Evolutionary conservation across 805 yeast genomes (phyloP).

Genomic region (Grigorovia jiainica): DNA sequence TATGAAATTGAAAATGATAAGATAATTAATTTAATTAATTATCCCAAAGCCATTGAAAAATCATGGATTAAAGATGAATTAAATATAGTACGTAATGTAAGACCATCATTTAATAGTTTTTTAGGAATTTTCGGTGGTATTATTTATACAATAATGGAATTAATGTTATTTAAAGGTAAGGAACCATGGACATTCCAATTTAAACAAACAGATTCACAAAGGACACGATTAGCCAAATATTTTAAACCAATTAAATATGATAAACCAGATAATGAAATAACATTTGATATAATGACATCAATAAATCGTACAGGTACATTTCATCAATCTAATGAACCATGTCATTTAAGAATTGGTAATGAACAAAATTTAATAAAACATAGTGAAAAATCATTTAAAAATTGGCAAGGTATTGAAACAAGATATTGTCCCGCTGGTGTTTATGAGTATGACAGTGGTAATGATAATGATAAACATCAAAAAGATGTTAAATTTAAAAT

Average conservation of each 20-base stretch:
- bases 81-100: constrained; percentile 73
- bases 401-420: constrained; percentile 77
- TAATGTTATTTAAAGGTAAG: constrained; percentile 66
- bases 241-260: constrained; percentile 76
- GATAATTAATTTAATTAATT: constrained; percentile 42
- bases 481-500: constrained; percentile 61
- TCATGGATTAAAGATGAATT: constrained; percentile 88
- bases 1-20: not conserved
- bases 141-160: constrained; percentile 72
- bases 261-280: constrained; percentile 87
- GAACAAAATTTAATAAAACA: constrained; percentile 58
- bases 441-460: constrained; percentile 85
- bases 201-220: constrained; percentile 57
- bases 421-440: constrained; percentile 98
- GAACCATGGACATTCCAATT: constrained; percentile 81
- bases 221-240: constrained; percentile 59
- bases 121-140: constrained; percentile 79
- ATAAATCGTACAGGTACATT: constrained; percentile 94
- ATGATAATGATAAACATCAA: constrained; percentile 55
- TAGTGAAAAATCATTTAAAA: constrained; percentile 59
- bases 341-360: constrained; percentile 62
- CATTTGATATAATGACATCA: constrained; percentile 89
- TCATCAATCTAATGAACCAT: constrained; percentile 89
- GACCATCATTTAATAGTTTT: constrained; percentile 79
- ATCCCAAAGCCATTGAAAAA: constrained; percentile 52